Conservation (phyloP, 768 basidiomycete genomes). For the Pleurotus sapidus region DNA sequence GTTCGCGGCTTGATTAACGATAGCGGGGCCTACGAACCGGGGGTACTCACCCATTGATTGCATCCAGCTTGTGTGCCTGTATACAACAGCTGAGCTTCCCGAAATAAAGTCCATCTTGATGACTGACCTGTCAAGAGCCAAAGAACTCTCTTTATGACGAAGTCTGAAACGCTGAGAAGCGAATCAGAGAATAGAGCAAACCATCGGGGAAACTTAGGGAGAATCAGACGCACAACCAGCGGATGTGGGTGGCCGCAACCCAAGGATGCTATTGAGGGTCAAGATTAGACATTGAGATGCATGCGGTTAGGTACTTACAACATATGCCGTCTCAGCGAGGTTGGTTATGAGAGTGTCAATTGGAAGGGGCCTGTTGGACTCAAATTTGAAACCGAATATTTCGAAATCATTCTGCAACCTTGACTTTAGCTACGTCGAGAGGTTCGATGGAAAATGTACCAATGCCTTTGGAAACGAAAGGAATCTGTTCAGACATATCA, state of each 20-base stretch:
- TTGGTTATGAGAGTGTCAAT: conserved; percentile 56
- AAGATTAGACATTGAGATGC: not conserved
- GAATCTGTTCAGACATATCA: conserved; percentile 29
- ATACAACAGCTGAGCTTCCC: conserved; percentile 22
- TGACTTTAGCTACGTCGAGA: no score
- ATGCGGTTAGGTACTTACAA: conserved; percentile 27
- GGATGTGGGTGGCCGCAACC: conserved; percentile 50
- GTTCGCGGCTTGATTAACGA: not conserved
- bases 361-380: conserved; percentile 35
- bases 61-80: conserved; percentile 53
- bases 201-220: not conserved
- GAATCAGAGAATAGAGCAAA: not conserved
- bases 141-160: conserved; percentile 55
- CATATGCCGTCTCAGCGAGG: conserved; percentile 50
- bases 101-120: not conserved
- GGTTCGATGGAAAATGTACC: conserved; percentile 19
- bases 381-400: conserved; percentile 46
- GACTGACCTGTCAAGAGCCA: conserved; percentile 55
- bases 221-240: conserved; percentile 48
- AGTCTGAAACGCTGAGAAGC: conserved; percentile 40
- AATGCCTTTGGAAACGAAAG: conserved; percentile 58
- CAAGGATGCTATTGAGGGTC: conserved; percentile 45
- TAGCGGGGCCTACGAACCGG: not conserved
- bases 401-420: conserved; percentile 47
- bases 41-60: conserved; percentile 51